These are phyloP conservation scores for Alternaria atra DNA, from an alignment of 2,329 filamentous ascomycete genomes.

Conservation along the genomic window DNA sequence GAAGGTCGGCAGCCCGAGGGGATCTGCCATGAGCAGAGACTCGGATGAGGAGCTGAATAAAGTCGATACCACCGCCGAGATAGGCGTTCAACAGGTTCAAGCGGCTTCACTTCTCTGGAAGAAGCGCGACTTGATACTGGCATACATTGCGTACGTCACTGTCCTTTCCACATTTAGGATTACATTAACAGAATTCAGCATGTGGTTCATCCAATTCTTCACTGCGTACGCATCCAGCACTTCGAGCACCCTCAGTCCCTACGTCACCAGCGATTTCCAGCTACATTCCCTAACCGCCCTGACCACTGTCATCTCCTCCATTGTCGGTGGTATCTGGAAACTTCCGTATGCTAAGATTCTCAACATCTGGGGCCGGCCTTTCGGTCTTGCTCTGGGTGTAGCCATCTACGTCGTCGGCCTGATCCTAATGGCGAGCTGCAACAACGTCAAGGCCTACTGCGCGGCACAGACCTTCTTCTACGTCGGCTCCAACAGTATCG, in stretches of 20 bases:
- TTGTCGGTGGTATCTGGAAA: conserved; percentile 53
- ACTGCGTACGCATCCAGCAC: conserved; percentile 57
- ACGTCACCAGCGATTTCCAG: conserved; percentile 53
- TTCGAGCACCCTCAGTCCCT: conserved; percentile 52
- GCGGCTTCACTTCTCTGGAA: conserved; percentile 42
- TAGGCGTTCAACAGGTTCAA: conserved; percentile 41
- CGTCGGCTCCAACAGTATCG: conserved; percentile 68
- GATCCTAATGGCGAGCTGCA: conserved; percentile 74
- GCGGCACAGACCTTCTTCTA: conserved; percentile 74
- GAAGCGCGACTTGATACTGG: conserved; percentile 36
- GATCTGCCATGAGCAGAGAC: conserved; percentile 16
- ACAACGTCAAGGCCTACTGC: conserved; percentile 68
- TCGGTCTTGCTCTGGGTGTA: conserved; percentile 50
- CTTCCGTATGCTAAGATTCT: conserved; percentile 56
- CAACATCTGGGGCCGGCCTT: conserved; percentile 54
- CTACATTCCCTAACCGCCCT: conserved; percentile 50
- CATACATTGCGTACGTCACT: conserved; percentile 39
- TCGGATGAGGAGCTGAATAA: conserved; percentile 45
- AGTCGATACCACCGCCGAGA: conserved; percentile 41
- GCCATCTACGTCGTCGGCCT: conserved; percentile 51
- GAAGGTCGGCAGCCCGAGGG: conserved; percentile 38
- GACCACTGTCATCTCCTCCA: conserved; percentile 49
- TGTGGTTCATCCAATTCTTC: conserved; percentile 57
- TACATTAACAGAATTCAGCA: conserved; percentile 29
- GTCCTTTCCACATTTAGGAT: background rate